Conservation (phyloP, 257 asterid species). For the Cinchona pubescens region DNA sequence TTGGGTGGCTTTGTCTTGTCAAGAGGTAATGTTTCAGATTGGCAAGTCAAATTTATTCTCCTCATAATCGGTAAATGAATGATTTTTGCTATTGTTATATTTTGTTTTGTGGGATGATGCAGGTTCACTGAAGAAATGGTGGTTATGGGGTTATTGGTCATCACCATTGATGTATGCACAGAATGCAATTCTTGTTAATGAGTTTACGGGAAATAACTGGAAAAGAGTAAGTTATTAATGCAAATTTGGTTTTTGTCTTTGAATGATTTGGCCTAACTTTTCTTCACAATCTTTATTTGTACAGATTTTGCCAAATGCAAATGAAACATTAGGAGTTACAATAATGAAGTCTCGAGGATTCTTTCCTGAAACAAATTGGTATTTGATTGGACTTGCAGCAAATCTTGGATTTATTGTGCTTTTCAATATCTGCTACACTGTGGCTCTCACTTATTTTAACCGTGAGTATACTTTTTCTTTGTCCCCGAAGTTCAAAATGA, state of each 20-base stretch:
- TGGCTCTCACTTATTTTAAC: slow-evolving; percentile 41
- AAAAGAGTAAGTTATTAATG: slow-evolving; percentile 36
- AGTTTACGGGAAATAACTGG: slow-evolving; percentile 64
- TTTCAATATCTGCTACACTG: slow-evolving; percentile 24
- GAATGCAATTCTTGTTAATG: slow-evolving; percentile 60
- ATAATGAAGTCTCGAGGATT: slow-evolving; percentile 30
- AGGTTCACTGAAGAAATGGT: slow-evolving; percentile 66
- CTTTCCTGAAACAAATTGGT: slow-evolving; percentile 38
- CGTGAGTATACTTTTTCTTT: slow-evolving; percentile 43
- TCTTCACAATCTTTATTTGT: background rate
- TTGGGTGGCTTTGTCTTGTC: slow-evolving; percentile 66
- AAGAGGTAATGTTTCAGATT: too few species aligned
- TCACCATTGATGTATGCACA: slow-evolving; percentile 67
- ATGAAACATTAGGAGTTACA: slow-evolving; percentile 27
- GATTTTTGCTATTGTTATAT: background rate
- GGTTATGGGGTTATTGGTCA: slow-evolving; percentile 76
- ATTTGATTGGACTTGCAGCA: slow-evolving; percentile 44
- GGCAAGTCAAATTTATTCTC: too few species aligned
- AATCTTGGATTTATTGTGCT: slow-evolving; percentile 25
- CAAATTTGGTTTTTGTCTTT: slow-evolving; percentile 3
- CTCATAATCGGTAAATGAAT: background rate
- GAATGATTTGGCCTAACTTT: background rate
- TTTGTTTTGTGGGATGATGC: slow-evolving; percentile 5
- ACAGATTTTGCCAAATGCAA: too few species aligned
- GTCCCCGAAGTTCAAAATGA: background rate